Evolutionary conservation across 1,284 basidiomycete genomes (phyloP).

Genomic region (Trametes polyzona): DNA sequence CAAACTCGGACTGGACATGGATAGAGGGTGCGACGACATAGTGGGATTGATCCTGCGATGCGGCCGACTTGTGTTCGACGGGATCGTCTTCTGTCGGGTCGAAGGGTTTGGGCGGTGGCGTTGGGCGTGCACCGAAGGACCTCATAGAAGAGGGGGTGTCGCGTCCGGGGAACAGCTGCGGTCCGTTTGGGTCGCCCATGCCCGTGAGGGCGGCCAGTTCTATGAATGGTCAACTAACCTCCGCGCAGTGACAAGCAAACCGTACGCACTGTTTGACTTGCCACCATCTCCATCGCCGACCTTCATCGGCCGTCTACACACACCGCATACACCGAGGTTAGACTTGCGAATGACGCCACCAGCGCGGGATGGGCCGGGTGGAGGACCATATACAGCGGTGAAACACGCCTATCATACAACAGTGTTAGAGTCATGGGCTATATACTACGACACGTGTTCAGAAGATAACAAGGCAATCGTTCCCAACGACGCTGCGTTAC

Average conservation of each 20-base stretch:
- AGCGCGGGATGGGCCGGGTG: slow-evolving; percentile 61
- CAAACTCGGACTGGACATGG: slow-evolving; percentile 87
- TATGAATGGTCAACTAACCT: slow-evolving; percentile 36
- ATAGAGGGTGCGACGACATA: slow-evolving; percentile 89
- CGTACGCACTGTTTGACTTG: slow-evolving; percentile 84
- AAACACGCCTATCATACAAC: slow-evolving; percentile 78
- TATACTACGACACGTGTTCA: neutral
- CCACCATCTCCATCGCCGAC: slow-evolving; percentile 81
- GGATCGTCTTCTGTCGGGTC: slow-evolving; percentile 84
- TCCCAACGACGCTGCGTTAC: too few species aligned
- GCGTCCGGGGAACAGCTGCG: slow-evolving; percentile 68
- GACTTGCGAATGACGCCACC: slow-evolving; percentile 64
- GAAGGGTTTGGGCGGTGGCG: slow-evolving; percentile 45
- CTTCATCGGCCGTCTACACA: slow-evolving; percentile 95
- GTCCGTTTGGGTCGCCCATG: slow-evolving; percentile 67
- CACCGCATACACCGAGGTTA: slow-evolving; percentile 93
- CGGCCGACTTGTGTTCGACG: slow-evolving; percentile 62
- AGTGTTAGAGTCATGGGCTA: slow-evolving; percentile 5
- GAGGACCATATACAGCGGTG: slow-evolving; percentile 91
- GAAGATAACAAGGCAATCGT: neutral
- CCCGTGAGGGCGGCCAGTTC: slow-evolving; percentile 90
- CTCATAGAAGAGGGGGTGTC: slow-evolving; percentile 53
- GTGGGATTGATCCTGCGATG: slow-evolving; percentile 50
- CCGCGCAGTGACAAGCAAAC: neutral
- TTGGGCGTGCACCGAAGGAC: slow-evolving; percentile 34